Conservation (phyloP, 2,329 filamentous ascomycete genomes). For the Fusarium camptoceras region DNA sequence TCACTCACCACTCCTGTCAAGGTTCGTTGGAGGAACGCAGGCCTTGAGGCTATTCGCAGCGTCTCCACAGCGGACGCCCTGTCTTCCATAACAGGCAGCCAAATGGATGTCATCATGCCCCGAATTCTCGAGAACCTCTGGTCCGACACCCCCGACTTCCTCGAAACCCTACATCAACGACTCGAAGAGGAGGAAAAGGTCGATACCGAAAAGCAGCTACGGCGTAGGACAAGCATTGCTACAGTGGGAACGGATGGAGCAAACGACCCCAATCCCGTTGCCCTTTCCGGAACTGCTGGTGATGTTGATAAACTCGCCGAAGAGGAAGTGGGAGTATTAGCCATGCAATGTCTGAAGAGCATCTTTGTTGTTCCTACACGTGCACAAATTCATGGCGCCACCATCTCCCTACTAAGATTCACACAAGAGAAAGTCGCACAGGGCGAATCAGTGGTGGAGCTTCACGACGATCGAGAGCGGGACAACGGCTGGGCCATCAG, state of each 20-base stretch:
- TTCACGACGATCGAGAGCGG: slow-evolving; percentile 54
- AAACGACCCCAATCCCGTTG: slow-evolving; percentile 73
- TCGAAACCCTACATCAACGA: slow-evolving; percentile 75
- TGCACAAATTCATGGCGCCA: slow-evolving; percentile 82
- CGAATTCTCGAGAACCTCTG: slow-evolving; percentile 89
- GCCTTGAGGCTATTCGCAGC: slow-evolving; percentile 82
- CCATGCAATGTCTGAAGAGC: slow-evolving; percentile 86
- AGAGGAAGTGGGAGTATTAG: slow-evolving; percentile 85
- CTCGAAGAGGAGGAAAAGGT: slow-evolving; percentile 75
- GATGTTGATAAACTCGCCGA: slow-evolving; percentile 92
- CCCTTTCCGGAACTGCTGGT: slow-evolving; percentile 81
- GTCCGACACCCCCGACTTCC: slow-evolving; percentile 76
- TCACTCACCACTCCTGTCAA: slow-evolving; percentile 77
- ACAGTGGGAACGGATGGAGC: slow-evolving; percentile 75
- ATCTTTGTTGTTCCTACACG: slow-evolving; percentile 87
- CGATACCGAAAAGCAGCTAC: slow-evolving; percentile 71
- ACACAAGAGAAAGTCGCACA: slow-evolving; percentile 70
- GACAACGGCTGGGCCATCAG: slow-evolving; percentile 82
- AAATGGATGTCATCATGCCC: slow-evolving; percentile 83
- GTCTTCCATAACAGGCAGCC: slow-evolving; percentile 78
- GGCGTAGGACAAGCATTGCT: slow-evolving; percentile 80
- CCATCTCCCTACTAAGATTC: slow-evolving; percentile 78
- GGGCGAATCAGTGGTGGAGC: slow-evolving; percentile 65
- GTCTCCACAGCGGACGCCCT: slow-evolving; percentile 84
- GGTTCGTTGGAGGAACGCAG: slow-evolving; percentile 81